These are phyloP conservation scores for Cylindricascospora bacillispora DNA, from an alignment of 1,139 yeast genomes.

Conservation along the genomic window DNA sequence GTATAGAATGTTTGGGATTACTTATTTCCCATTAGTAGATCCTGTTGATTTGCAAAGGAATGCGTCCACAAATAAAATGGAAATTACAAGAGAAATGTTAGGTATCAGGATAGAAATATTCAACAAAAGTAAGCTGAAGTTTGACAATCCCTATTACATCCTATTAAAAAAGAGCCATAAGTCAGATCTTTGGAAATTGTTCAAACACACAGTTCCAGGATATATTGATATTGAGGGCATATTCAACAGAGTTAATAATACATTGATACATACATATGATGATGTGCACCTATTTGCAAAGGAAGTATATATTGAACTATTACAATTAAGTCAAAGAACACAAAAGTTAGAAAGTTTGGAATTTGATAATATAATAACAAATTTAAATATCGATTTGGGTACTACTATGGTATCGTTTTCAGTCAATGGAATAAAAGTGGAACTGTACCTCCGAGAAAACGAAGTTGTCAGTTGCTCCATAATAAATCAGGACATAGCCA, in stretches of 20 bases:
- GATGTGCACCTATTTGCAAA: constrained; percentile 20
- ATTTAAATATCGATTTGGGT: constrained; percentile 13
- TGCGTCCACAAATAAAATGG: constrained; percentile 7
- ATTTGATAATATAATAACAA: constrained; percentile 6
- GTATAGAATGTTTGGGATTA: constrained; percentile 33
- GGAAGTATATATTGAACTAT: constrained; percentile 11
- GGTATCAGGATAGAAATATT: constrained; percentile 37
- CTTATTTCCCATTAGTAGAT: constrained; percentile 34
- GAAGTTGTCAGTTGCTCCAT: constrained; percentile 10
- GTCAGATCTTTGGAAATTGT: constrained; percentile 26
- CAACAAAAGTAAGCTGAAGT: constrained; percentile 20
- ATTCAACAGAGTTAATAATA: constrained; percentile 11
- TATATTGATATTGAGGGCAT: constrained; percentile 24
- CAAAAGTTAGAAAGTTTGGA: constrained; percentile 11
- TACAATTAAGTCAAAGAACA: constrained; percentile 7
- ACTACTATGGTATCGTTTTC: constrained; percentile 13
- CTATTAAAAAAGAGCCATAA: constrained; percentile 27
- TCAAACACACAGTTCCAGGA: constrained; percentile 34
- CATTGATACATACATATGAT: constrained; percentile 7
- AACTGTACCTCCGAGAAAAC: constrained; percentile 9
- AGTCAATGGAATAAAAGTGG: constrained; percentile 6
- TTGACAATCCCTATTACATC: constrained; percentile 32
- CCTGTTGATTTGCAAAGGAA: constrained; percentile 20
- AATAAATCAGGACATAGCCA: constrained; percentile 3
- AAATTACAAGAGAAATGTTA: constrained; percentile 19